phyloP scores from a whole-genome alignment of 2,329 filamentous ascomycete species.

The Pseudogymnoascus sp. region DNA sequence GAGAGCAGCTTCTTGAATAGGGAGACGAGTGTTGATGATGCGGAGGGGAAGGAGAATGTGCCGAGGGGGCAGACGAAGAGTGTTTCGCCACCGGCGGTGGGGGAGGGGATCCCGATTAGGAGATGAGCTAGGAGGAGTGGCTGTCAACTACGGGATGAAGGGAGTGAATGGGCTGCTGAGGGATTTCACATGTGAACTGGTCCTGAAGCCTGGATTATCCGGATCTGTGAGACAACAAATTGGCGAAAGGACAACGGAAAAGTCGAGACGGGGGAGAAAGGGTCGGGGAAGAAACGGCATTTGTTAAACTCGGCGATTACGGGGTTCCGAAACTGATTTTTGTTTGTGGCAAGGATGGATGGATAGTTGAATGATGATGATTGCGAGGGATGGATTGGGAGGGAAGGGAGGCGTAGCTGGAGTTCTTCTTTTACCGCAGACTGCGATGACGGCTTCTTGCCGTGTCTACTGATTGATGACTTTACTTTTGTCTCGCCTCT shows the following conservation, averaged over 20 bases:
- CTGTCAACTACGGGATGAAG: not conserved
- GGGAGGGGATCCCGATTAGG: constrained; percentile 55
- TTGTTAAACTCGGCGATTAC: not conserved
- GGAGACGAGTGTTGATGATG: constrained; percentile 63
- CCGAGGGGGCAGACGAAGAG: not conserved
- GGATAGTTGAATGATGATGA: not conserved
- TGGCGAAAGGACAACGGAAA: not conserved
- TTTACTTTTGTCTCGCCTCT: not conserved
- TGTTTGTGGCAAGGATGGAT: not conserved
- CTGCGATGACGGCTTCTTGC: not conserved
- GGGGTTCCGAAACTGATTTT: not conserved
- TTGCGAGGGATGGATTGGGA: not conserved
- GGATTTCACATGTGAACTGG: not conserved
- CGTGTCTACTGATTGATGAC: constrained; percentile 6
- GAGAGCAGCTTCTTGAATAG: constrained; percentile 81
- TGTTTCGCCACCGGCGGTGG: constrained; percentile 26
- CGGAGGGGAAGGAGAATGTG: constrained; percentile 35
- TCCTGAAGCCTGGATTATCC: not conserved
- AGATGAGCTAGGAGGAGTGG: not conserved
- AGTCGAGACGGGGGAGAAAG: not conserved
- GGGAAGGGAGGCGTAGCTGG: not conserved
- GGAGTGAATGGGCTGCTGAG: not conserved
- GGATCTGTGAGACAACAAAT: not conserved
- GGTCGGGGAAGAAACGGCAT: not conserved
- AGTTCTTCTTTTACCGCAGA: not conserved